Percentiles rank a stretch among this genome's conserved stretches.
These are phyloP conservation scores for Fusarium penzigii DNA, from an alignment of 2,329 filamentous ascomycete genomes.

Conservation along the genomic window DNA sequence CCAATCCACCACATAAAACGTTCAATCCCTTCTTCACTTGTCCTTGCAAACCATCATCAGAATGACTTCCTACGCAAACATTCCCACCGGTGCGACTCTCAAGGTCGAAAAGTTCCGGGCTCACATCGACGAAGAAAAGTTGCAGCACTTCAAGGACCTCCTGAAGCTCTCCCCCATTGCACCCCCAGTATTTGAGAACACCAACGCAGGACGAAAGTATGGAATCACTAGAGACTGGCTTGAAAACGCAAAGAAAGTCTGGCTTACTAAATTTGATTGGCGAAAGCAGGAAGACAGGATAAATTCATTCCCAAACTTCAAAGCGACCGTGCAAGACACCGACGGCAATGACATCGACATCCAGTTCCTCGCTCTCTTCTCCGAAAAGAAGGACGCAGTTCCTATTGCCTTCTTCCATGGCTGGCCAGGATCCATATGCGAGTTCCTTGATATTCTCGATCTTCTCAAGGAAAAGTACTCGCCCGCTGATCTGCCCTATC, in stretches of 20 bases:
- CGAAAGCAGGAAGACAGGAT: constrained; percentile 37
- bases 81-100: no score
- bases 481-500: constrained; percentile 53
- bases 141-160: constrained; percentile 45
- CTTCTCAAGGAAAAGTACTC: constrained; percentile 49
- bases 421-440: constrained; percentile 55
- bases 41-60: no score
- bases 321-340: constrained; percentile 36
- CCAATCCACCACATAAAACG: no score
- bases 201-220: constrained; percentile 40
- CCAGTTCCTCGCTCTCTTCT: constrained; percentile 59
- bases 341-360: constrained; percentile 34
- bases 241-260: constrained; percentile 39
- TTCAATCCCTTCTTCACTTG: no score
- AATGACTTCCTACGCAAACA: no score
- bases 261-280: constrained; percentile 50
- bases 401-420: constrained; percentile 55
- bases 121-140: background rate
- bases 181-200: constrained; percentile 50
- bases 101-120: no score
- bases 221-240: constrained; percentile 40
- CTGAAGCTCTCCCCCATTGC: constrained; percentile 49
- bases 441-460: constrained; percentile 55
- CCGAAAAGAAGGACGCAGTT: constrained; percentile 47
- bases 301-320: constrained; percentile 53